phyloP scores from a whole-genome alignment of 2,329 filamentous ascomycete genomes.

The Colletotrichum musicola region DNA sequence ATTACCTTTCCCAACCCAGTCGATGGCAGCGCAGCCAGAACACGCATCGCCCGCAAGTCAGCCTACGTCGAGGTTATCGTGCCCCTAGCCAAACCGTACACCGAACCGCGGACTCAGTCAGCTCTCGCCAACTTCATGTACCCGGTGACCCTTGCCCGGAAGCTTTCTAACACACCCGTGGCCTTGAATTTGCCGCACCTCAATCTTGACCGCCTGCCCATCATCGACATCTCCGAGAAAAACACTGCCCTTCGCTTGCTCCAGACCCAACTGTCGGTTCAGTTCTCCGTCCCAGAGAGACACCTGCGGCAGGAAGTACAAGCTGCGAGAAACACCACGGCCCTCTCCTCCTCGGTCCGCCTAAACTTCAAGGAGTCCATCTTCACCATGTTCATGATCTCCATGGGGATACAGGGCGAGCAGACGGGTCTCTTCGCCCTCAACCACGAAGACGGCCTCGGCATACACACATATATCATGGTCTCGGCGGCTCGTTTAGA shows the following conservation, averaged over 20 bases:
- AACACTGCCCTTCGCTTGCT: slow-evolving; percentile 55
- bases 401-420: slow-evolving; percentile 58
- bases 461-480: slow-evolving; percentile 56
- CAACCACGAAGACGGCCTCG: slow-evolving; percentile 50
- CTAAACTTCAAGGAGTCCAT: slow-evolving; percentile 63
- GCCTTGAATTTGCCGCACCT: slow-evolving; percentile 56
- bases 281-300: slow-evolving; percentile 58
- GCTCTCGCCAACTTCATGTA: slow-evolving; percentile 52
- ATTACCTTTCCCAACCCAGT: slow-evolving; percentile 58
- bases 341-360: slow-evolving; percentile 48
- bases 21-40: slow-evolving; percentile 49
- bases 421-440: slow-evolving; percentile 60
- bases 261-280: slow-evolving; percentile 51
- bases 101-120: neutral
- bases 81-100: slow-evolving; percentile 46
- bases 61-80: slow-evolving; percentile 60
- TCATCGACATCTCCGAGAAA: slow-evolving; percentile 50
- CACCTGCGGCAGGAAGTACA: slow-evolving; percentile 47
- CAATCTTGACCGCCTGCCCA: slow-evolving; percentile 59
- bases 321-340: slow-evolving; percentile 28
- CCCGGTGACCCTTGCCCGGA: slow-evolving; percentile 47
- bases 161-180: slow-evolving; percentile 47
- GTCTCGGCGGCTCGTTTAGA: slow-evolving; percentile 60
- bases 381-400: slow-evolving; percentile 60
- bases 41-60: slow-evolving; percentile 58